These are phyloP conservation scores for Sanguinoderma infundibulare DNA, from an alignment of 1,284 basidiomycete species.

Conservation along the genomic window DNA sequence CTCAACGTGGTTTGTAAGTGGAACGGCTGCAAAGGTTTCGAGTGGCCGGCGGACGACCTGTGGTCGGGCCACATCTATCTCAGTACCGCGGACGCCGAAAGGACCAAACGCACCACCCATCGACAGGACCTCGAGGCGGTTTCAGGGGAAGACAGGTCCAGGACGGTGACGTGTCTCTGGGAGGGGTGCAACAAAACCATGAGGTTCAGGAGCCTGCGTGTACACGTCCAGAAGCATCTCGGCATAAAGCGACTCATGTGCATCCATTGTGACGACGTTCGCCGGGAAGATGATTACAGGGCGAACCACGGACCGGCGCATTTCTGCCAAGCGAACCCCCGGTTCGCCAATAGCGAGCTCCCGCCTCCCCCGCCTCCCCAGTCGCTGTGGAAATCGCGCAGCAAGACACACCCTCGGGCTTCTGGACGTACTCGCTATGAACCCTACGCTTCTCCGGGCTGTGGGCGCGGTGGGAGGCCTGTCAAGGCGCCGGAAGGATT, in stretches of 20 bases:
- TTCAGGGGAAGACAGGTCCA: neutral
- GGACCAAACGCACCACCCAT: neutral
- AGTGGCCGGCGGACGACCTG: neutral
- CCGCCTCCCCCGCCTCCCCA: too few relatives aligned
- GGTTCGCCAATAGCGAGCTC: too few relatives aligned
- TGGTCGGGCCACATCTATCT: neutral
- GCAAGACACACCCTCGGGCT: too few relatives aligned
- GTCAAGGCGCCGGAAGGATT: too few relatives aligned
- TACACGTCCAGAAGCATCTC: neutral
- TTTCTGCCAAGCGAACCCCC: too few relatives aligned
- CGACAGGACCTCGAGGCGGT: too few relatives aligned
- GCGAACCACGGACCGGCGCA: too few relatives aligned
- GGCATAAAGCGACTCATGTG: neutral
- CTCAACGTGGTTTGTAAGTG: neutral
- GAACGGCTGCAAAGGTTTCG: neutral
- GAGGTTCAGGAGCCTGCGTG: neutral
- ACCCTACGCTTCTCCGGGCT: too few relatives aligned
- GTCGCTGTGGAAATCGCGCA: too few relatives aligned
- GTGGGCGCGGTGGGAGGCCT: too few relatives aligned
- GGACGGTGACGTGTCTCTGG: neutral
- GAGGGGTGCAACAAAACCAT: neutral
- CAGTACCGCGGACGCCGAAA: neutral
- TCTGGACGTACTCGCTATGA: too few relatives aligned
- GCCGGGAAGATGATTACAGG: too few relatives aligned
- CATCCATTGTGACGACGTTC: neutral